These are phyloP conservation scores for Penicillium sp. DNA, from an alignment of 2,329 filamentous ascomycete species.

Conservation along the genomic window DNA sequence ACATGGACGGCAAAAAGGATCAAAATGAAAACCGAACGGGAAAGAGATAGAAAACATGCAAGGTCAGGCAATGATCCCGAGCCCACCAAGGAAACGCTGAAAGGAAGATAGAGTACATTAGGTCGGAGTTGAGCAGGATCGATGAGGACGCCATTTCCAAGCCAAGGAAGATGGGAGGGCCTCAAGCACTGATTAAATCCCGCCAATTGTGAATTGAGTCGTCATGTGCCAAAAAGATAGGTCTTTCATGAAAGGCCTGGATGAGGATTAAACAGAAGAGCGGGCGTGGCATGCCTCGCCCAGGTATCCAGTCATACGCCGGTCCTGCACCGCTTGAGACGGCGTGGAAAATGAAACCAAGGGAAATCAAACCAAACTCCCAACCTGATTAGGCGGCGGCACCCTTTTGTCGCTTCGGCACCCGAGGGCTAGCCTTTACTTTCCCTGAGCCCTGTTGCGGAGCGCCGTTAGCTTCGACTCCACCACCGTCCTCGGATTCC, in stretches of 20 bases:
- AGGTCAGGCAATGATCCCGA: conserved; percentile 16
- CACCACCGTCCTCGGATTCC: conserved; percentile 52
- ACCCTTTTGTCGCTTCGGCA: conserved; percentile 48
- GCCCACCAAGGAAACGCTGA: conserved; percentile 24
- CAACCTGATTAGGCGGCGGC: conserved; percentile 27
- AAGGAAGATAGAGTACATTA: conserved; percentile 31
- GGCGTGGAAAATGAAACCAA: conserved; percentile 7
- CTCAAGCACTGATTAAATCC: conserved; percentile 15
- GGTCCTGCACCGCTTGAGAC: conserved; percentile 23
- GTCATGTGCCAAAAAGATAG: conserved; percentile 16
- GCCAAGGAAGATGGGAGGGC: conserved; percentile 5
- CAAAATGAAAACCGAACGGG: conserved; percentile 7
- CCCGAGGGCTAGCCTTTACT: conserved; percentile 47
- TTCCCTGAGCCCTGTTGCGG: conserved; percentile 35
- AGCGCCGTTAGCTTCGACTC: conserved; percentile 50
- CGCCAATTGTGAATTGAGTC: conserved; percentile 15
- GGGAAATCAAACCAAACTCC: conserved; percentile 10
- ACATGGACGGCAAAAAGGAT: conserved; percentile 12
- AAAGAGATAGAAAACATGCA: conserved; percentile 15
- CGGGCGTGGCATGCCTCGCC: conserved; percentile 19
- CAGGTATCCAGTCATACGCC: conserved; percentile 32
- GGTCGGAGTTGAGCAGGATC: conserved; percentile 19
- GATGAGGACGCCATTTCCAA: conserved; percentile 11
- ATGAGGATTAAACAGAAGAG: conserved; percentile 14
- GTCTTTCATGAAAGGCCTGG: conserved; percentile 5